These are phyloP conservation scores for Aeschynomene evenia DNA, from an alignment of 306 rosid genomes.

Conservation along the genomic window DNA sequence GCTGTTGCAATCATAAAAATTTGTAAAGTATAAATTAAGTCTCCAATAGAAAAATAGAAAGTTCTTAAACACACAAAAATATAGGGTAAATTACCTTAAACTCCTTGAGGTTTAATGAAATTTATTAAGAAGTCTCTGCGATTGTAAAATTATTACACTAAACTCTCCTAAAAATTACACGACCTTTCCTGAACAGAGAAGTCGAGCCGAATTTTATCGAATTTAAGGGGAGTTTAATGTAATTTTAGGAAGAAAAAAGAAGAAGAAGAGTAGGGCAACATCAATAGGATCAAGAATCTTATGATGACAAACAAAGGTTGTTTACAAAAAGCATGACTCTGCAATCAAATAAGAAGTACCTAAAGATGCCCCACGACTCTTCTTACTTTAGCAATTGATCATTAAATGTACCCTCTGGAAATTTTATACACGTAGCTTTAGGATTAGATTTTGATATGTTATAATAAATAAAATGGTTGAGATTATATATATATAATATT, in stretches of 20 bases:
- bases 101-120: no score
- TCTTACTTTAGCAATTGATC: constrained; percentile 39
- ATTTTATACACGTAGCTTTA: constrained; percentile 5
- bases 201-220: no score
- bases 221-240: no score
- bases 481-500: no score
- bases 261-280: constrained; percentile 34
- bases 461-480: constrained; percentile 3
- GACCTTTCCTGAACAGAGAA: no score
- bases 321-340: constrained; percentile 46
- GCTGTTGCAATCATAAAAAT: constrained; percentile 62
- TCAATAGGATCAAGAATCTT: constrained; percentile 70
- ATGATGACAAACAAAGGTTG: constrained; percentile 53
- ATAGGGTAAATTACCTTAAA: no score
- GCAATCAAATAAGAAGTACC: constrained; percentile 52
- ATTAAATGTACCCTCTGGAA: constrained; percentile 47
- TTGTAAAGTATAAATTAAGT: constrained; percentile 45
- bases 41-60: constrained; percentile 38
- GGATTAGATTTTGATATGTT: background rate
- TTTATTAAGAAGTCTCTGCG: no score
- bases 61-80: constrained; percentile 1
- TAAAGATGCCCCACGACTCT: constrained; percentile 50
- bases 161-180: no score
- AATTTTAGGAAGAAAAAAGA: background rate
- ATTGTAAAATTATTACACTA: no score